Evolutionary conservation across 768 basidiomycete genomes (phyloP).

Genomic region (Amanita phalloides): DNA sequence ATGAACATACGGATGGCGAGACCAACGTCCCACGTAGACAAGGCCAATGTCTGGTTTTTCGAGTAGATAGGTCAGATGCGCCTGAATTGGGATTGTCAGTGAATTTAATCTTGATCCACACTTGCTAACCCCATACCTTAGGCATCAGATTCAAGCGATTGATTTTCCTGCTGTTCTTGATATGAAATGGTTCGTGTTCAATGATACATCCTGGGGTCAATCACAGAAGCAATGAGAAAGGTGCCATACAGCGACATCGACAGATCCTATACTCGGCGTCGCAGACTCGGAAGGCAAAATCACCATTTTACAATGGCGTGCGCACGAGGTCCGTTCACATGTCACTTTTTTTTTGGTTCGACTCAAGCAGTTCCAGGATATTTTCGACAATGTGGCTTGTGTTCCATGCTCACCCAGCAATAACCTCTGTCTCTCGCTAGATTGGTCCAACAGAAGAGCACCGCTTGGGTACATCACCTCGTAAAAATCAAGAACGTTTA

Average conservation of each 20-base stretch:
- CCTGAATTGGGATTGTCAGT: conserved; percentile 1
- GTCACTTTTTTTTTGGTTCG: not conserved
- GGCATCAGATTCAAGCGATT: conserved; percentile 55
- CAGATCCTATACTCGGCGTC: conserved; percentile 47
- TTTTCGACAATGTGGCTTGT: conserved; percentile 26
- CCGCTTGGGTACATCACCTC: conserved; percentile 29
- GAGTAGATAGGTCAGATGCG: conserved; percentile 16
- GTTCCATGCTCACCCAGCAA: conserved; percentile 42
- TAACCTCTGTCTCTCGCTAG: conserved; percentile 79
- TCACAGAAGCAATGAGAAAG: conserved; percentile 19
- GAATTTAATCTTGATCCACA: not conserved
- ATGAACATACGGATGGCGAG: conserved; percentile 8
- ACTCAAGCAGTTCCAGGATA: conserved; percentile 19
- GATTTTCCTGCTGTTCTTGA: conserved; percentile 79
- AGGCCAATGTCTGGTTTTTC: conserved; percentile 70
- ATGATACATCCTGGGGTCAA: not conserved
- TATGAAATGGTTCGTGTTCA: conserved; percentile 76
- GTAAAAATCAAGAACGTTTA: not conserved
- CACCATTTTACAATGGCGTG: conserved; percentile 47
- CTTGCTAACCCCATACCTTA: conserved; percentile 13
- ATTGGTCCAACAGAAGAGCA: conserved; percentile 74
- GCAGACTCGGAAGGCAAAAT: conserved; percentile 83
- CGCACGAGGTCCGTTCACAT: conserved; percentile 25
- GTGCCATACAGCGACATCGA: conserved; percentile 42
- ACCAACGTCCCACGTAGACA: conserved; percentile 20